Evolutionary conservation across 148 eudicot genomes (phyloP).

Genomic region (Camellia japonica): DNA sequence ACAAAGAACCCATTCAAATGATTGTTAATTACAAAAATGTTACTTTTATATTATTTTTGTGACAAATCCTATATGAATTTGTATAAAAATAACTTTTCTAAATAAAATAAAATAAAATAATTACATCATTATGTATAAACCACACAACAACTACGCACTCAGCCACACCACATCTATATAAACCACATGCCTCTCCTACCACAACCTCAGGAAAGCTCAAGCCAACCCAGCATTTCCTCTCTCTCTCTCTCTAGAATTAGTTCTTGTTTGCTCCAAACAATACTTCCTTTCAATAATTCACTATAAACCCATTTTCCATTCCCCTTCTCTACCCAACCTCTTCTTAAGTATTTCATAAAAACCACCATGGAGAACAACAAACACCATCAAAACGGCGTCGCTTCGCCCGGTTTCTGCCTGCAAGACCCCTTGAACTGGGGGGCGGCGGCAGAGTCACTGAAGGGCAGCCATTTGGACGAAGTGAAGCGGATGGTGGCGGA

Average conservation of each 20-base stretch:
- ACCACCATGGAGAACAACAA: neutral
- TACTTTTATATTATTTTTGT: too few species aligned
- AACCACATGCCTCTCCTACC: neutral
- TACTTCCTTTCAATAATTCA: too few species aligned
- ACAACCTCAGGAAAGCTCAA: neutral
- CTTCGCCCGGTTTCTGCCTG: slow-evolving; percentile 22
- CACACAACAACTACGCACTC: neutral
- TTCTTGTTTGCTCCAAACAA: too few species aligned
- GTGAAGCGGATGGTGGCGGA: slow-evolving; percentile 82
- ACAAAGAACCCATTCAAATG: too few species aligned
- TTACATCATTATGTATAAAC: too few species aligned
- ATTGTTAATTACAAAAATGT: too few species aligned
- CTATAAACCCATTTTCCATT: neutral
- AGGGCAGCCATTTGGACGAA: slow-evolving; percentile 72
- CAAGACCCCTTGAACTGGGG: slow-evolving; percentile 81
- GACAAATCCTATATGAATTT: too few species aligned
- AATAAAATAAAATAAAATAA: too few species aligned
- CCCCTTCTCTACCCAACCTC: neutral
- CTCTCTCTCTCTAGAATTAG: neutral
- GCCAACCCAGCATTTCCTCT: neutral
- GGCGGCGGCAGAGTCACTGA: slow-evolving; percentile 49
- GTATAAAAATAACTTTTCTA: too few species aligned
- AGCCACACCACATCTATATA: neutral
- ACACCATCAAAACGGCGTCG: slow-evolving; percentile 8
- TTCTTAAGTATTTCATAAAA: neutral